Evolutionary conservation across 176 grass and related monocot genomes (phyloP).

Genomic region (Stipa capillata): DNA sequence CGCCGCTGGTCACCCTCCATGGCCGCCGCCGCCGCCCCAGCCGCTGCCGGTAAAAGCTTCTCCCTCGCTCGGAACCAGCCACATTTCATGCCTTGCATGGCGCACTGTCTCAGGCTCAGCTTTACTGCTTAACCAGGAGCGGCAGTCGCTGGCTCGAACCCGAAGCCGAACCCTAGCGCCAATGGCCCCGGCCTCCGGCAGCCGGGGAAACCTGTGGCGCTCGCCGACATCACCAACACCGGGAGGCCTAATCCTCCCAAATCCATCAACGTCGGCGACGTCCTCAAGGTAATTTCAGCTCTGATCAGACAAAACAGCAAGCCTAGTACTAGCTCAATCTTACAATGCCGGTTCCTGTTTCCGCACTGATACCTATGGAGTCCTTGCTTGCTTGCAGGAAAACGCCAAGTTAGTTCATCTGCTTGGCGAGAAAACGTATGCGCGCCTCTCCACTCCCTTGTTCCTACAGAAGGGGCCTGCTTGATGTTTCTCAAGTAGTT

Average conservation of each 20-base stretch:
- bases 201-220: conserved; percentile 18
- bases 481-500: background rate
- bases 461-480: background rate
- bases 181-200: background rate
- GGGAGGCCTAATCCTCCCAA: conserved; percentile 16
- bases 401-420: conserved; percentile 23
- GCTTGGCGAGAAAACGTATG: conserved; percentile 45
- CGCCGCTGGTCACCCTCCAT: background rate
- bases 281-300: conserved; percentile 26
- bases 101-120: background rate
- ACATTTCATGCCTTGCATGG: background rate
- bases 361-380: background rate
- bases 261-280: conserved; percentile 14
- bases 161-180: background rate
- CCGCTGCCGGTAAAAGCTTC: conserved; percentile 17
- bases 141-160: background rate
- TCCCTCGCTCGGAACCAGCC: background rate
- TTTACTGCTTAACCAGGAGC: background rate
- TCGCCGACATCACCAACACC: conserved; percentile 51
- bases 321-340: background rate
- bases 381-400: conserved; percentile 31
- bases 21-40: conserved; percentile 7
- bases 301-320: background rate
- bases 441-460: too few relatives aligned
- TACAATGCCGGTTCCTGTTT: background rate